Base-by-base conservation (phyloP, 163 green algal species). In the Scenedesmus sp. region DNA sequence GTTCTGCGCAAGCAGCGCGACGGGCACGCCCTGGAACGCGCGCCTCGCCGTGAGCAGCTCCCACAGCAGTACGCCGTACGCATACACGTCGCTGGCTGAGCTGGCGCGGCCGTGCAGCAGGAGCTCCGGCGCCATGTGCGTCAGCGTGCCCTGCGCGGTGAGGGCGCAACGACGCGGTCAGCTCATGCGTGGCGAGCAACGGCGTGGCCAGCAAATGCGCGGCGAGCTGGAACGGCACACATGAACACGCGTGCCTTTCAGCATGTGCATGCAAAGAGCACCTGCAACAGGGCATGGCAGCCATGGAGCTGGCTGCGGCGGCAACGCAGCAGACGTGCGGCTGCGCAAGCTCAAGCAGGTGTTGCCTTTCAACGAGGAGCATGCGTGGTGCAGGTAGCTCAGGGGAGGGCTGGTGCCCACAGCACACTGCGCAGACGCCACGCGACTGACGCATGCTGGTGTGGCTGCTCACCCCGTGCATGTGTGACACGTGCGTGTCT, bases 51-150 rank as follows among this genome's bases (percentile, higher is more conserved):
- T 93, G 43, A 89, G 81, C 1, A 94, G 87, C 90, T 94, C 92
- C 81, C 80, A 94, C 33, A 94, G 87, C 40, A 94, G 76, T n/a
- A 95, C 89, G 56, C 91, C 92, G 65, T 89, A 94, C 9, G 93
- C 92, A 88, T 95, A 95, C 6, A 94, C 84, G 59, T 95, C 93
- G 10, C 78, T 86, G 12, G 92, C 88, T 80, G 93, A 91, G 65
- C 85, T 92, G 15, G 92, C 81, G 43, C 88, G 90, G n/a, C 89
- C 90, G 22, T 83, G 84, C 70, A 94, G 65, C n/a, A 95, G 84
- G 65, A 95, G 40, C 86, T 95, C 91, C 24, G 61, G 61, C 61
- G 83, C 5, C 73, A 87, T 2, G 85, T 93, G 88, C 33, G 44
- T 88, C 83, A 81, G 33, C 56, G 83, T 88, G 51, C 81, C 81